phyloP scores from a whole-genome alignment of 371 early-diverging fungal species.

The Cladochytrium tenue region DNA sequence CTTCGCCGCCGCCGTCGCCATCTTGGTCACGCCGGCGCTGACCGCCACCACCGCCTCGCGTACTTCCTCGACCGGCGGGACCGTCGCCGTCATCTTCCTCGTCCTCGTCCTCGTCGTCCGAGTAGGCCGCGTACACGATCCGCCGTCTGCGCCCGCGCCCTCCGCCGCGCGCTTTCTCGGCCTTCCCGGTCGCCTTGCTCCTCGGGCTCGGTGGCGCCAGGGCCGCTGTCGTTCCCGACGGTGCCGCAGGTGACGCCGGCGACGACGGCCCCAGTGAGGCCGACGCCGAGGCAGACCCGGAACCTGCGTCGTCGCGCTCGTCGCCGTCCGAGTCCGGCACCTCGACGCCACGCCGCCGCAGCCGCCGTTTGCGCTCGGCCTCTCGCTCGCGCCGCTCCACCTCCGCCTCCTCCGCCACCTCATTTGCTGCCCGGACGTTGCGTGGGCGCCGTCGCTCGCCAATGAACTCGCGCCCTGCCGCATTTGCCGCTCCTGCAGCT shows the following conservation, averaged over 20 bases:
- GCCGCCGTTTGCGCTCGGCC: constrained; percentile 16
- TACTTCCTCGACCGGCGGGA: too few relatives aligned
- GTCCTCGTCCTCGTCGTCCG: background rate
- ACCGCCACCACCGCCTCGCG: constrained; percentile 1
- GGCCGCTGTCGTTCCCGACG: background rate
- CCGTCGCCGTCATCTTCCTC: background rate
- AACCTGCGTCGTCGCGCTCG: constrained; percentile 2
- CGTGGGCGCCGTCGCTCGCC: constrained; percentile 24
- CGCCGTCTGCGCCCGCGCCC: background rate
- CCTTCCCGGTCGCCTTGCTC: background rate
- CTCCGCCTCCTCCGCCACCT: constrained; percentile 20
- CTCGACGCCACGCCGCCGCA: constrained; percentile 25
- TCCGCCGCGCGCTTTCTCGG: background rate
- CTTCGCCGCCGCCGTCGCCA: background rate
- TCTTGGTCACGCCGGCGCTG: constrained; percentile 4
- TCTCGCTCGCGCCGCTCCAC: constrained; percentile 26
- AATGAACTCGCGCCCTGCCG: constrained; percentile 21
- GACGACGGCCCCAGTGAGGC: background rate
- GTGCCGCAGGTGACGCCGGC: background rate
- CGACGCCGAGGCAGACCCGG: background rate
- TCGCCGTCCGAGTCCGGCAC: constrained; percentile 11
- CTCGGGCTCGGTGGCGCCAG: background rate
- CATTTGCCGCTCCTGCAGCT: background rate
- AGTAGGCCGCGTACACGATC: background rate
- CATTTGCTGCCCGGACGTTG: constrained; percentile 10